A percentile compares a stretch with the other conserved stretches of the same genome.
These are phyloP conservation scores for Aspergillus asperescens DNA, from an alignment of 495 filamentous ascomycete species.

Conservation along the genomic window DNA sequence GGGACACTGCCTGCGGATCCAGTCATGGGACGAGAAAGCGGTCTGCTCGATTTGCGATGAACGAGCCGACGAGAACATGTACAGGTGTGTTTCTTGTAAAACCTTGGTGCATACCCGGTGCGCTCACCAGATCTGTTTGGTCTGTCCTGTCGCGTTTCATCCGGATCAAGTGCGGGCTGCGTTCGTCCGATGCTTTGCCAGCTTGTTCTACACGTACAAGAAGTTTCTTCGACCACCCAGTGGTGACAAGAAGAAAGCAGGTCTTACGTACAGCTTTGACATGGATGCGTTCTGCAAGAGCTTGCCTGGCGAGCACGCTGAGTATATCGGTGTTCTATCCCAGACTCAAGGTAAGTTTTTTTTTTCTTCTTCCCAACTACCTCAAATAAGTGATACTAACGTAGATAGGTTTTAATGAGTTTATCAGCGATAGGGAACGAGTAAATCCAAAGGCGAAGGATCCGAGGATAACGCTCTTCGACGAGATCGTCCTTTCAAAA, in stretches of 20 bases:
- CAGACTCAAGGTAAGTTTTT: conserved; percentile 77
- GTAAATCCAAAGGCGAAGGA: conserved; percentile 46
- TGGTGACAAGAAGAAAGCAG: conserved; percentile 78
- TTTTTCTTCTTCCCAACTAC: not conserved
- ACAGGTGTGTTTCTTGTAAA: conserved; percentile 74
- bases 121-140: conserved; percentile 71
- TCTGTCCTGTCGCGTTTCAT: conserved; percentile 86
- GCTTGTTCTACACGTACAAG: conserved; percentile 92
- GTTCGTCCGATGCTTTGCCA: conserved; percentile 90
- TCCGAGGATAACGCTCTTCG: conserved; percentile 79
- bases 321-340: conserved; percentile 80
- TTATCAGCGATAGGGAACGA: conserved; percentile 84
- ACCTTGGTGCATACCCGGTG: conserved; percentile 76
- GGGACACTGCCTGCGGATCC: conserved; percentile 83
- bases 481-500: conserved; percentile 92
- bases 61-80: conserved; percentile 81
- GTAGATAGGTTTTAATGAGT: conserved; percentile 79
- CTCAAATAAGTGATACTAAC: not conserved
- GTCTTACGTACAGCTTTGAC: conserved; percentile 86
- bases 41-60: conserved; percentile 87
- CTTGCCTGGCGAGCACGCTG: conserved; percentile 82
- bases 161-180: conserved; percentile 86
- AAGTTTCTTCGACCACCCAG: conserved; percentile 71
- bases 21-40: conserved; percentile 58
- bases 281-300: conserved; percentile 90